phyloP scores from a whole-genome alignment of 768 basidiomycete species.

The Cystofilobasidium macerans region DNA sequence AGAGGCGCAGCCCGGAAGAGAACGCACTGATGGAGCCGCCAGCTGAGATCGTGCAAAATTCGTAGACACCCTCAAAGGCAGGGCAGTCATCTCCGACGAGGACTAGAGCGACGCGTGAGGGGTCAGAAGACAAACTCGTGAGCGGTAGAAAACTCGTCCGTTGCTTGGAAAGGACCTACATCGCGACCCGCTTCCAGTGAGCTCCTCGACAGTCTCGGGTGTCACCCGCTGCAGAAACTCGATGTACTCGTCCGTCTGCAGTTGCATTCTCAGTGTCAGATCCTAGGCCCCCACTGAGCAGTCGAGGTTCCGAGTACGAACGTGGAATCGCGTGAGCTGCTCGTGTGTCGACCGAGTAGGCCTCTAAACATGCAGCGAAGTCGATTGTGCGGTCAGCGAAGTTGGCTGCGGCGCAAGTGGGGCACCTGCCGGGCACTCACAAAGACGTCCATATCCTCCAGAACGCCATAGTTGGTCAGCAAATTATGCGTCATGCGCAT shows the following conservation, averaged over 20 bases:
- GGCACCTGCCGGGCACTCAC: slow-evolving; percentile 43
- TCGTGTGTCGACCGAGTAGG: slow-evolving; percentile 60
- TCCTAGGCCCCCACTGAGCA: too few species aligned
- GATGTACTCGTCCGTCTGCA: slow-evolving; percentile 80
- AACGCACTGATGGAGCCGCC: slow-evolving; percentile 83
- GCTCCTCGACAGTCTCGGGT: slow-evolving; percentile 76
- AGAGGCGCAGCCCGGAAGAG: background rate
- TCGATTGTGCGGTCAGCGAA: background rate
- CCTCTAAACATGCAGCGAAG: slow-evolving; percentile 41
- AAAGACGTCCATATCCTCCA: slow-evolving; percentile 85
- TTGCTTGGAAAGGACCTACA: slow-evolving; percentile 58
- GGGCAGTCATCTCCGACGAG: slow-evolving; percentile 87
- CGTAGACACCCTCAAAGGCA: slow-evolving; percentile 88
- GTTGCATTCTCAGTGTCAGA: background rate
- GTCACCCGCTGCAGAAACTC: slow-evolving; percentile 79
- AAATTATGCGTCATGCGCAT: slow-evolving; percentile 90
- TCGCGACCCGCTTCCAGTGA: slow-evolving; percentile 71
- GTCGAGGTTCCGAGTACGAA: too few species aligned
- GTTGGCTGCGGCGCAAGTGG: background rate
- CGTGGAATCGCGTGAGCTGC: slow-evolving; percentile 82
- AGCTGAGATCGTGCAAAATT: slow-evolving; percentile 92
- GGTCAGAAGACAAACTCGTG: background rate
- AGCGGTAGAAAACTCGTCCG: background rate
- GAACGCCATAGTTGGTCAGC: slow-evolving; percentile 78
- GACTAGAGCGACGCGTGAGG: slow-evolving; percentile 35